These are phyloP conservation scores for Entomortierella chlamydospora DNA, from an alignment of 192 early-diverging fungal species.

Conservation along the genomic window DNA sequence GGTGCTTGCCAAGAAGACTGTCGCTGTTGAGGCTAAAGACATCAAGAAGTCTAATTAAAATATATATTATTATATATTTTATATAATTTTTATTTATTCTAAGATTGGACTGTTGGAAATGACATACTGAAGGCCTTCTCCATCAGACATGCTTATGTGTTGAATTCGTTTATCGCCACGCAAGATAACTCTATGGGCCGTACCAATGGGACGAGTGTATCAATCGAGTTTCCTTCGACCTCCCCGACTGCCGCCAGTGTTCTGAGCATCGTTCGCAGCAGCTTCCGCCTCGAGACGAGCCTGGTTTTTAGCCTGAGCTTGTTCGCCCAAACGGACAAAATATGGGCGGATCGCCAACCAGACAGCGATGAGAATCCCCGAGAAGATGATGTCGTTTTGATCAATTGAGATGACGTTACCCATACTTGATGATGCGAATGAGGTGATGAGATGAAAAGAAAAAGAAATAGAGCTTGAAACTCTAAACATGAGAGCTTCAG, in stretches of 20 bases:
- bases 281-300: conserved; percentile 28
- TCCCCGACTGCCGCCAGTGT: neutral
- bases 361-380: conserved; percentile 35
- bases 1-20: conserved; percentile 28
- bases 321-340: conserved; percentile 47
- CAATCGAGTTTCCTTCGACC: conserved; percentile 45
- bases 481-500: neutral
- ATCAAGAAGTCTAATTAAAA: neutral
- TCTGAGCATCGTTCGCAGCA: conserved; percentile 13
- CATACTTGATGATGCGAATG: conserved; percentile 20
- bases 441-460: neutral
- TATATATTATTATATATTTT: neutral
- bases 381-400: conserved; percentile 47
- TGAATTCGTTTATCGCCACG: too few species aligned
- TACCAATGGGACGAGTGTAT: too few species aligned
- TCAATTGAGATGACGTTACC: conserved; percentile 43
- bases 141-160: too few species aligned
- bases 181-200: too few species aligned
- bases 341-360: conserved; percentile 43
- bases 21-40: conserved; percentile 10
- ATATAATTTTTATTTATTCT: conserved; percentile 1
- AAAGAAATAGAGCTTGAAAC: neutral
- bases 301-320: conserved; percentile 21
- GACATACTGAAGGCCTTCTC: too few species aligned
- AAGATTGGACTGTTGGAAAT: too few species aligned